Conservation (phyloP, 208 protist genomes). For the Leishmania tarentolae region DNA sequence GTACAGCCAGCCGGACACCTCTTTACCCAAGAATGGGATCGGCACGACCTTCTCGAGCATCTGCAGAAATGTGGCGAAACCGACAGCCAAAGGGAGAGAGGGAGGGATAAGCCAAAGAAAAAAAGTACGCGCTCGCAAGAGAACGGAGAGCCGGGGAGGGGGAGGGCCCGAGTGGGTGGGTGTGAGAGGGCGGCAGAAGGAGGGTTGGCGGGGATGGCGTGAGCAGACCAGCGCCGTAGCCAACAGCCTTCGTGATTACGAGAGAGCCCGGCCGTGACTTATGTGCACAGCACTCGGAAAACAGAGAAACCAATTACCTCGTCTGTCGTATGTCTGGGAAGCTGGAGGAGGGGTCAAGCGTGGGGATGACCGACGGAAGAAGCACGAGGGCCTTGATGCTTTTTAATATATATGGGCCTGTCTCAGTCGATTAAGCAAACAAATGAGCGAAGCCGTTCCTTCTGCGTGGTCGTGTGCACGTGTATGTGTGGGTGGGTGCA, state of each 20-base stretch:
- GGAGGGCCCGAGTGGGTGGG: not conserved
- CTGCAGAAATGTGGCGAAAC: not conserved
- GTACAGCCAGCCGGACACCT: conserved; percentile 84
- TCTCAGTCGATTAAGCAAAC: not conserved
- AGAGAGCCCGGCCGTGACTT: not conserved
- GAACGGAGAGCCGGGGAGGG: not conserved
- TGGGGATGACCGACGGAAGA: not conserved
- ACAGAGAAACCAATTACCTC: not conserved
- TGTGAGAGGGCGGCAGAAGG: not conserved
- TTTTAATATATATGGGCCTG: not conserved
- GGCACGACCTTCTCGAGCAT: conserved; percentile 89
- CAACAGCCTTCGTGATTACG: too few species aligned
- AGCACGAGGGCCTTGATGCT: not conserved
- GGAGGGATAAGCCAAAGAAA: not conserved
- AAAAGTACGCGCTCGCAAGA: not conserved
- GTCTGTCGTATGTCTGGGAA: not conserved
- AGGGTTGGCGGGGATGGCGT: not conserved
- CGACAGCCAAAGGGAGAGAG: not conserved
- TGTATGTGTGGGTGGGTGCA: too few species aligned
- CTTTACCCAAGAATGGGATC: conserved; percentile 77
- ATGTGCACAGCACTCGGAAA: not conserved
- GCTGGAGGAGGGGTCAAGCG: not conserved
- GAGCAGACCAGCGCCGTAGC: not conserved
- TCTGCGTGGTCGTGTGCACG: not conserved
- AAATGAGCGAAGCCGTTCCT: not conserved